phyloP scores from a whole-genome alignment of 164 flowering plant species.

The Cinnamomum chago region DNA sequence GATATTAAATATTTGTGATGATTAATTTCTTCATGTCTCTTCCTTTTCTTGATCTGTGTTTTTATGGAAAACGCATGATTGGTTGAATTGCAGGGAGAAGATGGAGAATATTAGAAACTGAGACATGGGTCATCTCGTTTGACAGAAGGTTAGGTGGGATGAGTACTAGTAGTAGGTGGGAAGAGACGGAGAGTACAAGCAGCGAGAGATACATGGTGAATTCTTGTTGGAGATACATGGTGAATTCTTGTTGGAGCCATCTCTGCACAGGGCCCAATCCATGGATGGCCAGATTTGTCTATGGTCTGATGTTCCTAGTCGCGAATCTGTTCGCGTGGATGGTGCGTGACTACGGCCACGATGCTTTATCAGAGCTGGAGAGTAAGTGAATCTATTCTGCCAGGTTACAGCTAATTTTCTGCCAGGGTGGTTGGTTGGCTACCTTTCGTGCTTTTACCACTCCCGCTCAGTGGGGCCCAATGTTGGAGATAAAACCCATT shows the following conservation, averaged over 20 bases:
- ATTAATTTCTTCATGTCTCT: neutral
- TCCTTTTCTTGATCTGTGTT: neutral
- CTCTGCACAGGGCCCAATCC: constrained; percentile 66
- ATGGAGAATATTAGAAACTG: neutral
- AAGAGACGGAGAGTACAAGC: constrained; percentile 8
- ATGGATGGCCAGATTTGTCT: constrained; percentile 85
- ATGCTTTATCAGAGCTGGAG: constrained; percentile 41
- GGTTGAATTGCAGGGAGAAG: neutral
- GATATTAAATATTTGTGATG: neutral
- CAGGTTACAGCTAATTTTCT: neutral
- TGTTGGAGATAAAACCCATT: neutral
- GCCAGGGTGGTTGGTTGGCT: too few species aligned
- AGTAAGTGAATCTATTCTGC: constrained; percentile 40
- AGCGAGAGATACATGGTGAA: constrained; percentile 24
- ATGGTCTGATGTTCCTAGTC: constrained; percentile 59
- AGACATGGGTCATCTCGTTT: neutral
- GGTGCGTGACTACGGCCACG: constrained; percentile 64
- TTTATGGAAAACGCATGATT: neutral
- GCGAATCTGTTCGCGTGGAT: constrained; percentile 74
- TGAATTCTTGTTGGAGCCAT: constrained; percentile 54
- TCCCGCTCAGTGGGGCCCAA: neutral
- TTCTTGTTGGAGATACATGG: constrained; percentile 45
- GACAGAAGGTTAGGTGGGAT: neutral
- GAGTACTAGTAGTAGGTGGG: neutral
- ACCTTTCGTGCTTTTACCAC: neutral